phyloP scores from a whole-genome alignment of 2,329 filamentous ascomycete species.

The Phialophora expanda region DNA sequence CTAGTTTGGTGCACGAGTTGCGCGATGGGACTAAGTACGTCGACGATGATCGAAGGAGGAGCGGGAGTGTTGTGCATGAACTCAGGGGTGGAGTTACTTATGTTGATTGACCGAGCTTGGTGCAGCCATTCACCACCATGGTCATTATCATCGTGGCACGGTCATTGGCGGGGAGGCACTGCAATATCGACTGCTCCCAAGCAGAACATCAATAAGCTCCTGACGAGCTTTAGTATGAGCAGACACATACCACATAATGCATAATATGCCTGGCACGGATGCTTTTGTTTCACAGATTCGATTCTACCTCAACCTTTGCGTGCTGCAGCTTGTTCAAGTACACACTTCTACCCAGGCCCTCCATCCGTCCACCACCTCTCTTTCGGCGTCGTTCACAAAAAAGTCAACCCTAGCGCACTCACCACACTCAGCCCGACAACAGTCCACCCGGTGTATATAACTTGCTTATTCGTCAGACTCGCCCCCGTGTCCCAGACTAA shows the following conservation, averaged over 20 bases:
- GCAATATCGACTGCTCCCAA: neutral
- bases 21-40: conserved; percentile 39
- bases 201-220: neutral
- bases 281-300: neutral
- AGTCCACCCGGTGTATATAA: conserved; percentile 52
- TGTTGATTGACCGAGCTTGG: conserved; percentile 26
- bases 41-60: conserved; percentile 30
- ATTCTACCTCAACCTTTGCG: neutral
- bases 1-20: conserved; percentile 39
- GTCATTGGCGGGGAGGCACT: neutral
- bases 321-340: conserved; percentile 9
- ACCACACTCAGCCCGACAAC: conserved; percentile 34
- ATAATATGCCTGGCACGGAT: neutral
- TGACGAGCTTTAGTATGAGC: neutral
- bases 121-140: too few species aligned
- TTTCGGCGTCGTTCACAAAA: conserved; percentile 15
- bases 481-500: conserved; percentile 71
- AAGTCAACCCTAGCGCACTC: conserved; percentile 32
- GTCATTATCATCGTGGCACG: neutral
- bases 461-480: conserved; percentile 66
- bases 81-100: conserved; percentile 36
- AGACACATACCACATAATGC: neutral
- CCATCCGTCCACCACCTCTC: neutral
- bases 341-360: conserved; percentile 1
- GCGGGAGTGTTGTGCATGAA: conserved; percentile 35